Evolutionary conservation across 2,329 filamentous ascomycete genomes (phyloP).

Genomic region (Alternaria infectoria): DNA sequence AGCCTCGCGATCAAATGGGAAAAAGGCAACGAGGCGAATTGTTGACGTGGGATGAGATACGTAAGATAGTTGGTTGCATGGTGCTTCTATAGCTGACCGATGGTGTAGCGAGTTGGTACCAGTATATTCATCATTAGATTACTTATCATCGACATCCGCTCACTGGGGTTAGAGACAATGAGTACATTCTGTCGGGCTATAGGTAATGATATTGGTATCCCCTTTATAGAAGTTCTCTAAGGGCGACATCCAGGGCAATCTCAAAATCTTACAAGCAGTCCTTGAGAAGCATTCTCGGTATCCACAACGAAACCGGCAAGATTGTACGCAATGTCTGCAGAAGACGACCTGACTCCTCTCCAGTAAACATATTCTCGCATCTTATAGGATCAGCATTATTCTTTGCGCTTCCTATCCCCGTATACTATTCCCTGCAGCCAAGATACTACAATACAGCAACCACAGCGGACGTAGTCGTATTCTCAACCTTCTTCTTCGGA

Average conservation of each 20-base stretch:
- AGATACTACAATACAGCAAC: background rate
- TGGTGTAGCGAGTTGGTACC: background rate
- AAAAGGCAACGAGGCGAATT: background rate
- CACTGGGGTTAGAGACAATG: background rate
- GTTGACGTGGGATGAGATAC: background rate
- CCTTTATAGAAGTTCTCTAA: too few relatives aligned
- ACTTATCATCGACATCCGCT: too few relatives aligned
- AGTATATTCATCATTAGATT: background rate
- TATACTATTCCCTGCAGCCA: background rate
- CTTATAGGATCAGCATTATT: background rate
- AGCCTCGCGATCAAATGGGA: background rate
- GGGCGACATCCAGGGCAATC: background rate
- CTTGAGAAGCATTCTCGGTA: background rate
- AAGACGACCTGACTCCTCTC: background rate
- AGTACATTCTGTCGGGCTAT: background rate
- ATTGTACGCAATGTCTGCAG: fast-evolving
- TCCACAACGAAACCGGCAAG: constrained; percentile 4
- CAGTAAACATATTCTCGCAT: constrained; percentile 2
- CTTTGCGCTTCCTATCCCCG: background rate
- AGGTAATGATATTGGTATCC: background rate
- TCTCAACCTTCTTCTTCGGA: constrained; percentile 1
- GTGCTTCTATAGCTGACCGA: background rate
- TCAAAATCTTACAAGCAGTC: background rate
- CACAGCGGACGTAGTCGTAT: background rate
- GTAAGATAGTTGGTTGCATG: background rate